Base-by-base conservation (phyloP, 768 basidiomycete genomes). In the Boletus tomentosulus region DNA sequence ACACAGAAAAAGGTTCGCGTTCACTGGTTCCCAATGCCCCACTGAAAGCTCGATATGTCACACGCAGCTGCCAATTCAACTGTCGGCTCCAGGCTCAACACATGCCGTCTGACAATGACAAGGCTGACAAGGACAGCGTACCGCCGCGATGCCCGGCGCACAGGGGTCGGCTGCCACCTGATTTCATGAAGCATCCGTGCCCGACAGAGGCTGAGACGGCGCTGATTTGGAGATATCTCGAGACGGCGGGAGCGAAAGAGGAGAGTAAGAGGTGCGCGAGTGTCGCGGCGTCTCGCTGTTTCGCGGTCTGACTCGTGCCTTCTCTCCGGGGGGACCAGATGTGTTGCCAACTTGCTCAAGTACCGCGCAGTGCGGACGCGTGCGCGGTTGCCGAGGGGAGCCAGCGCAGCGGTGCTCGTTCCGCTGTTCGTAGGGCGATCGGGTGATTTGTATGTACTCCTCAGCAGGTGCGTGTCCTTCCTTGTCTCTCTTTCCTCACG, bases 401-500 rank as follows among this genome's bases (percentile, higher is more conserved):
- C 79, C 47, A 77, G 80, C 49, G 87, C 91, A 0, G 89, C 89
- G 0, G 91, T 93, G 1, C 78, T 93, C 10, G 86, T 93, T 1
- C 89, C 90, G 11, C 63, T 96, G 46, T 96, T 96, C 56, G 83
- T 92, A 3, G 93, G 93, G 0, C 75, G 92, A 7, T 76, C 78
- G 30, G 92, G 93, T 6, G 90, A 95, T 60, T 63, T 96, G 25
- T 89, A 93, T 60, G 93, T 95, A 4, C 66, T 94, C 30, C 77
- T 95, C n/a, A 91, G 82, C 62, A 77, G 85, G 90, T 89, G 64
- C 62, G 87, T 74, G 16, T 12, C 24, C 2, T 25, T n/a, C 4
- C 33, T 24, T 25, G 33, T 9, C 10, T n/a, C 8, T 30, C 15
- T 22, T 41, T 22, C 13, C 9, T 1, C 16, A 11, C 3, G 44